Conservation (phyloP, 2,329 filamentous ascomycete genomes). For the Raffaelea arxii region DNA sequence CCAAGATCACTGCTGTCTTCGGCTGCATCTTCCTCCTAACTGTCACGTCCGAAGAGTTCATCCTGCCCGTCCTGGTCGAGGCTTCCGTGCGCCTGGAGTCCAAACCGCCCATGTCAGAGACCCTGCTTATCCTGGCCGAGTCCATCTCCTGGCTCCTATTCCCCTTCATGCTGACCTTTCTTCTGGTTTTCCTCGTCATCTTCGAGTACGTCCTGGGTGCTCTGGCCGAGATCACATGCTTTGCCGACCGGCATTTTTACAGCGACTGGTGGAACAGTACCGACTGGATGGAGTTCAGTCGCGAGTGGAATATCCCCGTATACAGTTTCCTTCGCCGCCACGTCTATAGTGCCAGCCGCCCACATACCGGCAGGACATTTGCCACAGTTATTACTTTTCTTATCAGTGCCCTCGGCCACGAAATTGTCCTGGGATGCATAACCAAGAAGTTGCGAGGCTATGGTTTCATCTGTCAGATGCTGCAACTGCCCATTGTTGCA, state of each 20-base stretch:
- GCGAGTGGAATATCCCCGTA: constrained; percentile 96
- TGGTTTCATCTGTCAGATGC: constrained; percentile 90
- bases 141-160: constrained; percentile 87
- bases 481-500: constrained; percentile 91
- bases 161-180: constrained; percentile 92
- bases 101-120: constrained; percentile 45
- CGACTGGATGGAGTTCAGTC: constrained; percentile 91
- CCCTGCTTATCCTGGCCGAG: constrained; percentile 72
- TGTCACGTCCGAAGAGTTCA: constrained; percentile 87
- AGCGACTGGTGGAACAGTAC: constrained; percentile 66
- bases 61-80: constrained; percentile 77
- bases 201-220: constrained; percentile 95
- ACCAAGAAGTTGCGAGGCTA: constrained; percentile 95
- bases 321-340: constrained; percentile 92
- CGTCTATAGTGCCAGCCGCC: constrained; percentile 77
- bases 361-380: constrained; percentile 62
- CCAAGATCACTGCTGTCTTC: constrained; percentile 82
- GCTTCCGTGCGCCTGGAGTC: constrained; percentile 46
- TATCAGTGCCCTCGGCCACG: constrained; percentile 80
- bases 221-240: constrained; percentile 87
- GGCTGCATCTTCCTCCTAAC: constrained; percentile 94
- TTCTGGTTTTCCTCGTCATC: constrained; percentile 94
- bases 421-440: constrained; percentile 95
- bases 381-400: constrained; percentile 89
- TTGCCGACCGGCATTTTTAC: constrained; percentile 93